Base-by-base conservation (phyloP, 2,329 filamentous ascomycete genomes). In the Mollisiaceae sp. region DNA sequence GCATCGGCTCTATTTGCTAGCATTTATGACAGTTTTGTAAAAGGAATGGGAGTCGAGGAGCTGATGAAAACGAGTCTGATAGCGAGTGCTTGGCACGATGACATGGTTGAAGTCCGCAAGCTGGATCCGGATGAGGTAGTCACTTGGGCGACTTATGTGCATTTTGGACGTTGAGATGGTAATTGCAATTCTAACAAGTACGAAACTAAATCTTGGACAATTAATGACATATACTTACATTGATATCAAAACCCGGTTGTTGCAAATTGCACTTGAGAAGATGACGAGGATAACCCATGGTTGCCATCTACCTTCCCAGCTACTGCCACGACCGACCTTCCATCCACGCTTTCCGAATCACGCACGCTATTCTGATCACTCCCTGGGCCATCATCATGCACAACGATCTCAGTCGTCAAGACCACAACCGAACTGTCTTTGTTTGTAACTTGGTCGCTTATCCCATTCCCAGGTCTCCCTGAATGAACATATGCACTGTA, bases 401-500 rank as follows among this genome's bases (percentile, higher is more conserved):
- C 55, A 12, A 11, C 55, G 36, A 57, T 38, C 27, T 38, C 55
- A n/a, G 55, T 57, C 18, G 55, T 57, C 55, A 57, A 18, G 15
- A 57, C 32, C 55, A 57, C 55, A 5, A 39, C 22, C 15, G 32
- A 35, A 8, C 36, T 38, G 15, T 57, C 55, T 20, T 57, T 39
- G 35, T 38, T 38, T 27, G 52, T 22, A 5, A 14, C 52, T 24
- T 32, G 5, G 8, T 8, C 52, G 14, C 6, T 32, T 32, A 18
- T 18, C 38, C 38, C 38, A 41, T 56, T 18, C 2, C 9, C 35
- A n/a, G 9, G 15, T 6, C 11, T 38, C 6, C 55, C 15, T n/a
- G 55, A 38, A 24, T n/a, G 55, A n/a, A 57, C 14, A 24, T 57
- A 57, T n/a, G 55, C 55, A 38, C 55, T 38, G 22, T 38, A 57